Base-by-base conservation (phyloP, 2,329 filamentous ascomycete genomes). In the Thielaviopsis ethacetica region DNA sequence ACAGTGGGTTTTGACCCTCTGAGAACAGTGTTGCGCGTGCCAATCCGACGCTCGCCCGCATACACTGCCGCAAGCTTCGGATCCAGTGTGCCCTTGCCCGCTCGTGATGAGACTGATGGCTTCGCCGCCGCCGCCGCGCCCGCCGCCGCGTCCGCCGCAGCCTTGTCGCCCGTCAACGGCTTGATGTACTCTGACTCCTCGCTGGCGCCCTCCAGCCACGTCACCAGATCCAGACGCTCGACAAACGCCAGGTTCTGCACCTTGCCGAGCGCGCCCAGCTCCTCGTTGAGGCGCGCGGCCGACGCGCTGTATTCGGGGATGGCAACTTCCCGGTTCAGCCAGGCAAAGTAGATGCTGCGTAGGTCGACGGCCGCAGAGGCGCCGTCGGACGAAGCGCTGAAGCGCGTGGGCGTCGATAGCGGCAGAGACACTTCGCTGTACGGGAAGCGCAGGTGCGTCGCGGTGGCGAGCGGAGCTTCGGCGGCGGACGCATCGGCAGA, bases 321-420 rank as follows among this genome's bases (percentile, higher is more conserved):
- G 58, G 86, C 83, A 59, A 86, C 83, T 73, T 97, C 91, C 70
- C 90, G 89, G 73, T 96, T 94, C 67, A 88, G 78, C 89, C 90
- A 98, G 59, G 90, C 90, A 68, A 97, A 95, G 75, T 91, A 96
- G 72, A 96, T 91, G 69, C 86, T 93, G 68, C 93, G 89, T 65
- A 98, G 77, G 69, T 96, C 88, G 66, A 95, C 84, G 13, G 49
- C 19, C 3, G 54, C 26, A 15, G 57, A 19, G 21, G 7, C 52
- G 59, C 81, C 77, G 65, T 80, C 81, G 61, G 81, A 80, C n/a
- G 88, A 91, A 62, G 87, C 79, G 30, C 55, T 56, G 75, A 97
- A 97, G 66, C 93, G 88, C 64, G 93, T 98, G 10, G 84, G 78
- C 15, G 80, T 78, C 56, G 81, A 82, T 64, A 95, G 80, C 1